A percentile compares a stretch with the other conserved stretches of the same genome.
Evolutionary conservation across 2,329 filamentous ascomycete genomes (phyloP).

Genomic region (Sporothrix curviconia): DNA sequence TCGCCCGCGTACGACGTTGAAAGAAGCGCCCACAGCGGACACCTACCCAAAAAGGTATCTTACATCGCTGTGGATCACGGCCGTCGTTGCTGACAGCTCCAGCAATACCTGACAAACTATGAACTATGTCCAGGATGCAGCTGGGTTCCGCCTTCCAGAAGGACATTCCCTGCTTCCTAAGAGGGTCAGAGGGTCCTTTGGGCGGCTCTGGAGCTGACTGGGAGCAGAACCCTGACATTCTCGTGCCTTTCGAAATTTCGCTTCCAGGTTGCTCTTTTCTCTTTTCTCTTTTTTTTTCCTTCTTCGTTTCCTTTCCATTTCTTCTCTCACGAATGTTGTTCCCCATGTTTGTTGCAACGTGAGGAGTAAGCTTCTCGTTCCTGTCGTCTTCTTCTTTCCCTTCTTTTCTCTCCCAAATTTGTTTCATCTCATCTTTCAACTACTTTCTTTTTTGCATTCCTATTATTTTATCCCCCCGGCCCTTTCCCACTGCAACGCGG

Average conservation of each 20-base stretch:
- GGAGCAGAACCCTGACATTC: background rate
- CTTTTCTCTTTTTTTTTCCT: background rate
- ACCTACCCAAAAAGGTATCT: background rate
- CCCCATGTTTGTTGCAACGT: no score
- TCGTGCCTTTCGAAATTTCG: background rate
- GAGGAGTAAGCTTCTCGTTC: no score
- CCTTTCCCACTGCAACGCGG: no score
- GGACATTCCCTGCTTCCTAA: background rate
- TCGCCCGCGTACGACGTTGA: background rate
- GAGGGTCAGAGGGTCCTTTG: background rate
- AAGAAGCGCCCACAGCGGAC: background rate
- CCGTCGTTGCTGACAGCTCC: background rate
- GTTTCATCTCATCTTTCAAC: no score
- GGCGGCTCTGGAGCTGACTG: background rate
- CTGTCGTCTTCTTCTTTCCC: no score
- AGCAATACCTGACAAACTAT: no score
- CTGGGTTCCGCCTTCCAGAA: constrained; percentile 2
- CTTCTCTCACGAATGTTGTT: background rate
- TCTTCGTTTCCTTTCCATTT: background rate
- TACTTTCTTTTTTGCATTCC: no score
- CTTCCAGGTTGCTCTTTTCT: background rate
- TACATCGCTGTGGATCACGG: background rate
- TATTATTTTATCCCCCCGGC: no score
- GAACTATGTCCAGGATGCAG: background rate
- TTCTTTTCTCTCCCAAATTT: no score